Conservation (phyloP, 2,329 filamentous ascomycete species). For the Penicillium corylophilum region DNA sequence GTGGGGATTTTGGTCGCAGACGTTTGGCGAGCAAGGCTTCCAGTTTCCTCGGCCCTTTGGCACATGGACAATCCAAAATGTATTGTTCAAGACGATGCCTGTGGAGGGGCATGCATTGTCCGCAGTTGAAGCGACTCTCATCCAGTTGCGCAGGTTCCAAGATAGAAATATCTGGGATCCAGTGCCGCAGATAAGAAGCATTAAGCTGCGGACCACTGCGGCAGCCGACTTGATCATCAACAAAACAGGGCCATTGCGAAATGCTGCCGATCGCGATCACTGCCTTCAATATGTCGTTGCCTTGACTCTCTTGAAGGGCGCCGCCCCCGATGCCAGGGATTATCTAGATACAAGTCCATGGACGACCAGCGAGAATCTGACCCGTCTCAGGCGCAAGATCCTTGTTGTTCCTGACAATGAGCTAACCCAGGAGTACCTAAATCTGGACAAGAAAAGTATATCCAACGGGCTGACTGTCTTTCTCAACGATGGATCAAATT, state of each 20-base stretch:
- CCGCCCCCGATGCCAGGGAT: slow-evolving; percentile 22
- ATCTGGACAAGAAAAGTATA: slow-evolving; percentile 27
- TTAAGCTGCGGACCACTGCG: slow-evolving; percentile 30
- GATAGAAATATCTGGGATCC: slow-evolving; percentile 9
- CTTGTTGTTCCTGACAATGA: slow-evolving; percentile 23
- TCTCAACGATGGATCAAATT: slow-evolving; percentile 21
- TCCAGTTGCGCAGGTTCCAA: slow-evolving; percentile 12
- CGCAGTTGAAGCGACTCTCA: slow-evolving; percentile 34
- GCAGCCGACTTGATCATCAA: slow-evolving; percentile 36
- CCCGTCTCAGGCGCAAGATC: slow-evolving; percentile 28
- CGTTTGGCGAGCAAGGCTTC: slow-evolving; percentile 21
- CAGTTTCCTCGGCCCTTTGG: slow-evolving; percentile 19
- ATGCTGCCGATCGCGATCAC: slow-evolving; percentile 38
- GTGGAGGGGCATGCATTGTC: slow-evolving; percentile 37
- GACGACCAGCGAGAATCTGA: slow-evolving; percentile 19
- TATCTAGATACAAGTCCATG: slow-evolving; percentile 30
- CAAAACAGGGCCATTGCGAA: slow-evolving; percentile 28
- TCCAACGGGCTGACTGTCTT: slow-evolving; percentile 27
- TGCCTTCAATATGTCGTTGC: slow-evolving; percentile 38
- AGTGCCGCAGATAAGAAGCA: slow-evolving; percentile 21
- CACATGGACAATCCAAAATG: slow-evolving; percentile 23
- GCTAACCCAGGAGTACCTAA: slow-evolving; percentile 33
- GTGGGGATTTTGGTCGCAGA: slow-evolving; percentile 38
- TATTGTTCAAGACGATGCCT: slow-evolving; percentile 28
- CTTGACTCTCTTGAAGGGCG: slow-evolving; percentile 33